Evolutionary conservation across 805 yeast species (phyloP), one percentile per base, ranked within the genome.

Genomic region (Suhomyces sp.): DNA sequence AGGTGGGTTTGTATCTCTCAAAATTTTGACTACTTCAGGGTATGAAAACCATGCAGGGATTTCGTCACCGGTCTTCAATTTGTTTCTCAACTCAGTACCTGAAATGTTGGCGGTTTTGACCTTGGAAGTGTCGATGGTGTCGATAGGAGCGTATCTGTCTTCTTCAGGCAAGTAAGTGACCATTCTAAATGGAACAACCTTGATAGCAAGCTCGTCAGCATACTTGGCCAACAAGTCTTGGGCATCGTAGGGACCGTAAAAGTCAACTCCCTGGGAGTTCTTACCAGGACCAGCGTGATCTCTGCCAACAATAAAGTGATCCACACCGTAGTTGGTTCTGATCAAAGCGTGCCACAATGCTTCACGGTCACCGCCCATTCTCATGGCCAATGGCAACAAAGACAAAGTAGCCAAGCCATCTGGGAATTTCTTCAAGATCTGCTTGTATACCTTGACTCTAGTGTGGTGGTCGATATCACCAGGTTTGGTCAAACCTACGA

Each of bases 341-440:
- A 92, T 92, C 65, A 93, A 87, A 15, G 97, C 97, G 69, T 92
- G 98, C 97, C 97, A 93, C 45, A 92, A 88, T 22, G 98, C 98
- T 76, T 92, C 98, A 70, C 96, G 85, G 71, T 93, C 97, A 71
- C 98, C 98, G 52, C 94, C 97, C 98, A 92, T 92, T 80, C 98
- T 86, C 98, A 92, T 92, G 40, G 98, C 98, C 66, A 92, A 79
- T 10, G 98, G 98, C 62, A 92, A 79, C 58, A 92, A 76, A 7
- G 97, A 86, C 57, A 92, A 77, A 59, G 88, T 84, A 13, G 97
- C 97, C 83, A 92, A 87, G 51, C 97, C 97, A 58, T 86, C 88
- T 49, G 97, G 98, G 73, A 89, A 92, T 66, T 93, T 87, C 74
- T 92, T 89, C 72, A 93, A 82, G 62, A 92, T 85, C 62, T 93